Base-by-base conservation (phyloP, 345 rosid species). In the Boechera retrofracta region DNA sequence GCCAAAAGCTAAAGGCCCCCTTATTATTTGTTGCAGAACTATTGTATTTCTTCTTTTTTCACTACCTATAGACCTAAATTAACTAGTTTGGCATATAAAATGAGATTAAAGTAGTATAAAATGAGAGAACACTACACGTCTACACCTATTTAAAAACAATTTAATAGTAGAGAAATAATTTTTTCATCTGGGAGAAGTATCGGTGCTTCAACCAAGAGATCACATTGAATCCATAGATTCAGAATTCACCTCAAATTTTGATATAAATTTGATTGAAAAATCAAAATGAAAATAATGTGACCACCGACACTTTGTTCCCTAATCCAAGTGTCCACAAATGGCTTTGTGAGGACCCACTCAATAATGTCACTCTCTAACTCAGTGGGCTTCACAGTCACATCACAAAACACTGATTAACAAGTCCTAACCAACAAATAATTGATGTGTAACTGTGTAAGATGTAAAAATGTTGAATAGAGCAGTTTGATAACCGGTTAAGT, bases 241-340 rank as follows among this genome's bases (percentile, higher is more conserved):
- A 62, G 33, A 39, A n/a, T 47, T 75, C 16, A 67, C 39, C 9
- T 49, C 21, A 67, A 47, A 36, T 11, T 56, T 47, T 54, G 41
- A 26, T 38, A 49, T 38, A n/a, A n/a, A n/a, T 13, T 60, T 15
- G 5, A 62, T 18, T 28, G 21, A 69, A 61, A 68, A 76, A 0
- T 41, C 29, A 51, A 70, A 63, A 33, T 45, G 42, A 54, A 42
- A 35, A 35, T 1, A 55, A 24, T 33, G 72, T 64, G 72, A 71
- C 76, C 66, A 77, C 80, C 80, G 76, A 77, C 80, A 13, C 36
- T 76, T 77, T 47, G 67, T 38, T 64, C 6, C 60, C 13, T 28
- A 70, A 55, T 71, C 76, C 76, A 77, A 62, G 51, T 77, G 71
- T 54, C 80, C 54, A 65, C 41, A 69, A 44, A 54, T 63, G n/a